Base-by-base conservation (phyloP, 176 grass and related monocot species). In the Oryza officinalis region DNA sequence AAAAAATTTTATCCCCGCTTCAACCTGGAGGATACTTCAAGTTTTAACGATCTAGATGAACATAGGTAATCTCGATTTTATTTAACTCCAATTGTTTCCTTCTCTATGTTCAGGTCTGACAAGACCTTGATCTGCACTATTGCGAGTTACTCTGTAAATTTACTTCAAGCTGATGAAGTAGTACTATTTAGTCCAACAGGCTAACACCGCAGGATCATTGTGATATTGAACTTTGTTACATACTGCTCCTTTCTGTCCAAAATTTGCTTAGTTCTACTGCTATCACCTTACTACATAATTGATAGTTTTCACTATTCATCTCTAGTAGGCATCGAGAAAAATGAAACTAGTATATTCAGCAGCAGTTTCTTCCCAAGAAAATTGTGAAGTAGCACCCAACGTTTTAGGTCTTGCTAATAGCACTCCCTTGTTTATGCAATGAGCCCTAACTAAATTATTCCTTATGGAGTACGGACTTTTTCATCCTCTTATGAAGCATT, bases 1-100 rank as follows among this genome's bases (percentile, higher is more conserved):
- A 87, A 78, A 82, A 94, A 99, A 85, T 99, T 91, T 87, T 96
- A 99, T 85, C 93, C 96, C 13, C 91, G 96, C 78, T 99, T 99
- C 76, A 99, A 96, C 86, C 87, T 96, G 78, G 96, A 99, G 84
- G 96, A 94, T 84, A 89, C 96, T 61, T 90, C 89, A 74, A 99
- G 81, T 87, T 99, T 96, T 91, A 80, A 79, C 69, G 89, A 96
- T 85, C 82, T 99, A 79, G 93, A 99, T 89, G 96, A 99, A 72
- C 93, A 99, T 20, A 91, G 96, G 96, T 99, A 91, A 80, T 82
- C 37, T 33, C 69, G 35, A 22, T 32, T 65, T 66, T 80, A 65
- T 27, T 33, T 10, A 79, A 40, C 31, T 27, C 22, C 46, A 68
- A 4, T 77, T 85, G 27, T 60, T 30, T 43, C 61, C 50, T 81